Base-by-base conservation (phyloP, 2,329 filamentous ascomycete genomes). In the Pseudocercospora vitis region DNA sequence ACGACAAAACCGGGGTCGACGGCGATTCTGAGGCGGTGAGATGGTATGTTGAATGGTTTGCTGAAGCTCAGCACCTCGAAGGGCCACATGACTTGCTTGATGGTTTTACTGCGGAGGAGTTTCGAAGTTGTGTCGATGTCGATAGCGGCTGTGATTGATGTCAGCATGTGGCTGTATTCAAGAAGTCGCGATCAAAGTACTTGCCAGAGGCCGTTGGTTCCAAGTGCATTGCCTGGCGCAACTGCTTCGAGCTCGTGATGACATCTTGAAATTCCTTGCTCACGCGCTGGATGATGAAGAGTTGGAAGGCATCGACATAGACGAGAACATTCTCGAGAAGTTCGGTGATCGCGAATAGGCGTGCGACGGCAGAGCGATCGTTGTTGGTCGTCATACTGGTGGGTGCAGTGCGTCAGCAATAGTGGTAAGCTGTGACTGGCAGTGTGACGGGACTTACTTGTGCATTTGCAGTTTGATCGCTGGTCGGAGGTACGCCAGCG, bases 211-310 rank as follows among this genome's bases (percentile, higher is more conserved):
- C 26, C n/a, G n/a, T n/a, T n/a, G n/a, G n/a, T n/a, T 29, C 26
- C 26, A 29, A 29, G 26, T 29, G 26, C 26, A 29, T 29, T 6
- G 11, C 26, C 26, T 29, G 6, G 26, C 26, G 24, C 12, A 37
- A 37, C 3, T 7, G 8, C 14, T 2, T 37, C n/a, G 33, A 37
- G 14, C 14, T 16, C 7, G 33, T 16, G 33, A 37, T 37, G 24
- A 59, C 49, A 19, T 42, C 33, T 9, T 56, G 57, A 18, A 62
- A 57, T 8, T 50, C 55, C 33, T 50, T 53, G 45, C 52, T 59
- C 48, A 59, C 57, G 21, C 57, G 44, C 24, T 58, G 57, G 7
- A 62, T 39, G 40, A 55, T 48, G 40, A 59, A 62, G 14, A n/a
- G 33, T 8, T 37, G 12, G 26, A 29, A 29, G 6, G 11, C 26